Evolutionary conservation across 176 grass and related monocot genomes (phyloP), one percentile per base, ranked within the genome.

Genomic region (Lolium rigidum): DNA sequence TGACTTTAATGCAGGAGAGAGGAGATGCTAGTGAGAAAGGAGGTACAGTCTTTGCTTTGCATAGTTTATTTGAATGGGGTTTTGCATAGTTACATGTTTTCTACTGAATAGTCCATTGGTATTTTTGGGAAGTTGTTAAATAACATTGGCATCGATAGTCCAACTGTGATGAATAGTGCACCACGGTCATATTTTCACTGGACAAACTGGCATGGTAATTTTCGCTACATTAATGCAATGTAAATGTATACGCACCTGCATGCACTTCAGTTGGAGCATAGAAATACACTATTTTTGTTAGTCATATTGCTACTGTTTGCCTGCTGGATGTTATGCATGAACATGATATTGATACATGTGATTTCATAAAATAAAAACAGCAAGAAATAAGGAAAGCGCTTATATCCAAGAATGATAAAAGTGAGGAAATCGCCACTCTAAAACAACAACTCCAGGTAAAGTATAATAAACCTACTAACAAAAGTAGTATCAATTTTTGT

Each of bases 331-430:
- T 59, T 86, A 75, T 26, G 13, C 21, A 58, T 50, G 35, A 48
- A 77, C 22, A 70, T 71, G 54, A 14, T 87, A 69, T 3, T 86
- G 14, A 82, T 65, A 82, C 37, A 66, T 76, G 51, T 87, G 11
- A 50, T 88, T 67, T 82, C 37, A 31, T 72, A 28, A 70, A 46
- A 83, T 87, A 64, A 75, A 83, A 95, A 89, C 67, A 95, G 91
- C 92, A 93, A 95, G 91, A 95, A 77, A 93, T 95, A 59, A 86
- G 92, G 85, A 93, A 94, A 69, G 89, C 85, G 28, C 89, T 98
- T 73, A 80, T 80, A 83, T 88, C 82, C 57, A 94, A 94, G 77
- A 92, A 95, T 75, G 94, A 87, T 43, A 94, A 90, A 92, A 88
- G 79, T 8, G 97, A 90, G 60, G 92, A 94, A 86, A 87, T 95